These are phyloP conservation scores for Wickerhamomyces sp. DNA, from an alignment of 1,139 yeast species.

Conservation along the genomic window DNA sequence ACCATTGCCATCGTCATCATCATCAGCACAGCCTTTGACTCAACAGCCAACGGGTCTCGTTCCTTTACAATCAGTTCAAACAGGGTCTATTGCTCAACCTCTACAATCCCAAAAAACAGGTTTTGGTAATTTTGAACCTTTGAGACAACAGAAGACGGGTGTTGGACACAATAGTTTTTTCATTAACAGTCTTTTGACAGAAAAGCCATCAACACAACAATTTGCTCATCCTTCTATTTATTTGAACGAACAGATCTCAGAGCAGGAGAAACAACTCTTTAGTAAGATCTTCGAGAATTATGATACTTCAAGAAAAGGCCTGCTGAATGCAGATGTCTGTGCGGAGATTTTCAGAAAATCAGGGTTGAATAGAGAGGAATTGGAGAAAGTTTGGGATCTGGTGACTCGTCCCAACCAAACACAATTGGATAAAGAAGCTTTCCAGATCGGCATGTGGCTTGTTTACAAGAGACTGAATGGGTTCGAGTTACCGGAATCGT, in stretches of 20 bases:
- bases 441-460: constrained; percentile 80
- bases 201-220: constrained; percentile 25
- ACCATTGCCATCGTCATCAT: no score
- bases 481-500: constrained; percentile 60
- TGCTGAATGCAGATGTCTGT: constrained; percentile 75
- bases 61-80: constrained; percentile 13
- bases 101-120: constrained; percentile 31
- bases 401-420: constrained; percentile 70
- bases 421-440: constrained; percentile 69
- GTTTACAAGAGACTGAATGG: constrained; percentile 74
- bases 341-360: constrained; percentile 86
- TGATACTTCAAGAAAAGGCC: constrained; percentile 68
- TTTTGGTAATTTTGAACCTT: constrained; percentile 22
- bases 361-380: constrained; percentile 78
- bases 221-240: constrained; percentile 28
- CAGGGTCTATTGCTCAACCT: constrained; percentile 7
- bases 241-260: constrained; percentile 67
- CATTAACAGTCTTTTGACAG: constrained; percentile 26
- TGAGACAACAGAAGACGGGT: constrained; percentile 49
- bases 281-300: constrained; percentile 86
- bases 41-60: constrained; percentile 22
- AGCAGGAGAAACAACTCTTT: constrained; percentile 81
- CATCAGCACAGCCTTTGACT: constrained; percentile 16
- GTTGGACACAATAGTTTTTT: constrained; percentile 38
- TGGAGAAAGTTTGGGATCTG: constrained; percentile 87